These are phyloP conservation scores for Labyrinthula sp. DNA, from an alignment of 352 stramenopile genomes.

Conservation along the genomic window DNA sequence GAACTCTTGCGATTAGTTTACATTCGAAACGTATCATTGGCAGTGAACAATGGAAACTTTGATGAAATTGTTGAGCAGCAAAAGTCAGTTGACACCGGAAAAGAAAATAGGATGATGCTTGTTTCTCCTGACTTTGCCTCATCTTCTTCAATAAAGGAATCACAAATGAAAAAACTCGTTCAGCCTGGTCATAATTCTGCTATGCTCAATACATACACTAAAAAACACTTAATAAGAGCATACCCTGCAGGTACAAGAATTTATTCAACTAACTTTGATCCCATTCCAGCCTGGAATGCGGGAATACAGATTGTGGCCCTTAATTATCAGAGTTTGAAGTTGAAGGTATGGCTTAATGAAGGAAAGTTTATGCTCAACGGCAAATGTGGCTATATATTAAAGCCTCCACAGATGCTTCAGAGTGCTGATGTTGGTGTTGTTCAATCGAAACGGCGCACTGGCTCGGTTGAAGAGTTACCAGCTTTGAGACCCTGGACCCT, in stretches of 20 bases:
- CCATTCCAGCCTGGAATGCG: conserved; percentile 47
- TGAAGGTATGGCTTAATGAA: conserved; percentile 50
- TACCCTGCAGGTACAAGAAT: conserved; percentile 53
- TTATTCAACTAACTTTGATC: conserved; percentile 63
- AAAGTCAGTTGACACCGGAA: too few species aligned
- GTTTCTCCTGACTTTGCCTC: not conserved
- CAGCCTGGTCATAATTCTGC: conserved; percentile 1
- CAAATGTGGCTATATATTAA: conserved; percentile 55
- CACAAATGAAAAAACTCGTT: conserved; percentile 32
- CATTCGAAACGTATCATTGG: conserved; percentile 30
- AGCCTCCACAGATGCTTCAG: conserved; percentile 40
- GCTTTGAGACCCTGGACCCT: not conserved
- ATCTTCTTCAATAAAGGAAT: conserved; percentile 22
- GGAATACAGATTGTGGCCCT: conserved; percentile 63
- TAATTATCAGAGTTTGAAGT: conserved; percentile 58
- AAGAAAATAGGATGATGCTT: not conserved
- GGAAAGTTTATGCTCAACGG: conserved; percentile 61
- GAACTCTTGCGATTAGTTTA: conserved; percentile 15
- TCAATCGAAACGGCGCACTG: too few species aligned
- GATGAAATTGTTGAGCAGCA: too few species aligned
- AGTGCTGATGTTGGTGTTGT: conserved; percentile 5
- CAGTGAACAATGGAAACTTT: too few species aligned
- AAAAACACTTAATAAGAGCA: conserved; percentile 49
- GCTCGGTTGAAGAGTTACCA: too few species aligned
- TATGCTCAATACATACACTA: conserved; percentile 18